Percentiles rank a stretch among this genome's conserved stretches.
Evolutionary conservation across 2,329 filamentous ascomycete genomes (phyloP).

Genomic region (Fusarium scirpi): DNA sequence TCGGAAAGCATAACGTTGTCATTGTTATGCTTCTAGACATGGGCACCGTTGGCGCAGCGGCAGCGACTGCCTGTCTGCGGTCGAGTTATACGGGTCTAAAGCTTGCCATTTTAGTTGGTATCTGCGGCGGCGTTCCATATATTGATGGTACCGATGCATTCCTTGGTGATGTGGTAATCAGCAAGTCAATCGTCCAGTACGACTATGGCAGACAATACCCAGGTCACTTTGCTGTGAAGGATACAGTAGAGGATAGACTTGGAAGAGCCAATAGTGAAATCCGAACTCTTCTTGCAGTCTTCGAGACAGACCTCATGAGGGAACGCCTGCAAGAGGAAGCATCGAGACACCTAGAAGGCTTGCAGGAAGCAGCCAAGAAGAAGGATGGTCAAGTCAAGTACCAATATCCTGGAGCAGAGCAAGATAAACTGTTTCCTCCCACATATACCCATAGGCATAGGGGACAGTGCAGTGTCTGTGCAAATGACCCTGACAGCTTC

Average conservation of each 20-base stretch:
- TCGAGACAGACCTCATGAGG: background rate
- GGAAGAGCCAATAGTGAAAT: background rate
- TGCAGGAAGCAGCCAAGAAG: background rate
- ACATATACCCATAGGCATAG: background rate
- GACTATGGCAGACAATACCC: background rate
- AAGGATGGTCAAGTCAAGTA: background rate
- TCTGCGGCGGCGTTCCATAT: constrained; percentile 54
- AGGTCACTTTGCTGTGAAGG: background rate
- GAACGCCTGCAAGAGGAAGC: background rate
- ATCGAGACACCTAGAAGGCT: background rate
- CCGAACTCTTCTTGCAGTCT: background rate
- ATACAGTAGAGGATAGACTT: background rate
- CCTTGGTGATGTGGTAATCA: constrained; percentile 12
- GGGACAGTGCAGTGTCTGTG: background rate
- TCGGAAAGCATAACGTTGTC: constrained; percentile 15
- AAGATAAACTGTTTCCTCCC: background rate
- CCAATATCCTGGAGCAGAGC: background rate
- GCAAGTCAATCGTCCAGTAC: background rate
- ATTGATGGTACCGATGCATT: background rate
- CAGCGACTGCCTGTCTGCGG: constrained; percentile 43
- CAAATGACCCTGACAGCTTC: accelerated
- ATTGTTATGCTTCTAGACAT: constrained; percentile 45
- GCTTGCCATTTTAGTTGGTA: constrained; percentile 54
- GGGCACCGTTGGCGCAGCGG: constrained; percentile 47
- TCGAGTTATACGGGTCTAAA: constrained; percentile 51